Evolutionary conservation across 305 asterid species (phyloP).

Genomic region (Lippia alba): DNA sequence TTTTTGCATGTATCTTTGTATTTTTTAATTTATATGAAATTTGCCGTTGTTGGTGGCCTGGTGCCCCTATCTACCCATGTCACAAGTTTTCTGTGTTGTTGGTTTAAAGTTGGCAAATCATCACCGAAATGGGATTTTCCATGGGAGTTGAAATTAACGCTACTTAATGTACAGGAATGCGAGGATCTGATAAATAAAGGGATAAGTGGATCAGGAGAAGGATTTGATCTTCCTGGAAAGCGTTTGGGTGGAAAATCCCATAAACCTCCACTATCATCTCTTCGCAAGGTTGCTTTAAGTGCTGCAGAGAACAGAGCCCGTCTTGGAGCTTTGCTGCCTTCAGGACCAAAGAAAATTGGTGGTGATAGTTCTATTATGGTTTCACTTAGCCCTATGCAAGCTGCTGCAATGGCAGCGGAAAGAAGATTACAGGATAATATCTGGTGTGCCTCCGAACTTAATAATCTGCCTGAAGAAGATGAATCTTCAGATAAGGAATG

Average conservation of each 20-base stretch:
- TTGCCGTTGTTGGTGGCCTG: not conserved
- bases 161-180: slow-evolving; percentile 57
- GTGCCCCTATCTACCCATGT: slow-evolving; percentile 4
- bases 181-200: slow-evolving; percentile 82
- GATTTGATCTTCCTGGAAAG: slow-evolving; percentile 91
- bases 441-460: slow-evolving; percentile 89
- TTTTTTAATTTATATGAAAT: slow-evolving; percentile 5
- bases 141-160: not conserved
- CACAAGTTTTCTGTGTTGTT: not conserved
- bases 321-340: slow-evolving; percentile 68
- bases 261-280: slow-evolving; percentile 63
- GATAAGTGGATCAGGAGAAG: slow-evolving; percentile 75
- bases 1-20: not conserved
- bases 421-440: slow-evolving; percentile 83
- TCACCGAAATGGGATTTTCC: slow-evolving; percentile 6
- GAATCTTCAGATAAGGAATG: slow-evolving; percentile 53
- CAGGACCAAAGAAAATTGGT: slow-evolving; percentile 84
- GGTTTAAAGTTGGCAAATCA: slow-evolving; percentile 6
- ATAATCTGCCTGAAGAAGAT: slow-evolving; percentile 59
- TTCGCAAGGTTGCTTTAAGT: slow-evolving; percentile 63
- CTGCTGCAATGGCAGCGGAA: slow-evolving; percentile 99
- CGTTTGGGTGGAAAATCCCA: slow-evolving; percentile 76
- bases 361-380: slow-evolving; percentile 78
- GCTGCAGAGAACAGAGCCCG: slow-evolving; percentile 90
- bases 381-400: slow-evolving; percentile 80